These are phyloP conservation scores for Curvularia eragrostidis DNA, from an alignment of 2,329 filamentous ascomycete species.

Conservation along the genomic window DNA sequence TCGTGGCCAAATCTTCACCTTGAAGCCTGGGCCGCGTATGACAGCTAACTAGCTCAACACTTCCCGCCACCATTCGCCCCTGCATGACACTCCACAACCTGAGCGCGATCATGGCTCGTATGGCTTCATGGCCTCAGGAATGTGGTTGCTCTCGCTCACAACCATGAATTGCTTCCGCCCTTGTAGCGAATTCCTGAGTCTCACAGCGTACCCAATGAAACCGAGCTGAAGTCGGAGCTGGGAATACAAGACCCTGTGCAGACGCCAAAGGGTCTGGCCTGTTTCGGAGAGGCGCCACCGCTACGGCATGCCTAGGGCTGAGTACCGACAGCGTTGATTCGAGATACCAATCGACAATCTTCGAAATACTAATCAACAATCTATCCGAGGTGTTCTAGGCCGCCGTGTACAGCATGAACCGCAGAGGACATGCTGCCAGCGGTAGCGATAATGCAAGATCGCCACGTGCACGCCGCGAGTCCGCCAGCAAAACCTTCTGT, in stretches of 20 bases:
- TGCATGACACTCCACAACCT: no score
- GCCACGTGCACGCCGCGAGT: background rate
- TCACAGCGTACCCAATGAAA: background rate
- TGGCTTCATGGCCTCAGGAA: background rate
- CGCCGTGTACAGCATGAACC: background rate
- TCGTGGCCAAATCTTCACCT: slow-evolving; percentile 11
- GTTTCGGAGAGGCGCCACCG: background rate
- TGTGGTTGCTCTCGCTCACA: background rate
- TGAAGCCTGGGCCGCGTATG: slow-evolving; percentile 9
- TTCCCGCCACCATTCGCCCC: background rate
- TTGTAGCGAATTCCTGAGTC: background rate
- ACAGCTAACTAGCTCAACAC: slow-evolving; percentile 6
- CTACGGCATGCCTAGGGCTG: background rate
- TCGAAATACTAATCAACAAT: no score
- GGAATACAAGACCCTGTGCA: background rate
- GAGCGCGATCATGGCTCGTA: no score
- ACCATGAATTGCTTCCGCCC: no score
- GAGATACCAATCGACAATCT: no score
- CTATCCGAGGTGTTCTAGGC: background rate
- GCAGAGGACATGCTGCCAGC: background rate
- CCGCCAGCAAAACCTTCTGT: background rate
- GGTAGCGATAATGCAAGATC: background rate
- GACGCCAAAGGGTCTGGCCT: background rate
- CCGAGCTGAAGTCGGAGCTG: background rate
- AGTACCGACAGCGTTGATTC: background rate